phyloP scores from a whole-genome alignment of 495 filamentous ascomycete species.

The Trichoderma asperelloides region DNA sequence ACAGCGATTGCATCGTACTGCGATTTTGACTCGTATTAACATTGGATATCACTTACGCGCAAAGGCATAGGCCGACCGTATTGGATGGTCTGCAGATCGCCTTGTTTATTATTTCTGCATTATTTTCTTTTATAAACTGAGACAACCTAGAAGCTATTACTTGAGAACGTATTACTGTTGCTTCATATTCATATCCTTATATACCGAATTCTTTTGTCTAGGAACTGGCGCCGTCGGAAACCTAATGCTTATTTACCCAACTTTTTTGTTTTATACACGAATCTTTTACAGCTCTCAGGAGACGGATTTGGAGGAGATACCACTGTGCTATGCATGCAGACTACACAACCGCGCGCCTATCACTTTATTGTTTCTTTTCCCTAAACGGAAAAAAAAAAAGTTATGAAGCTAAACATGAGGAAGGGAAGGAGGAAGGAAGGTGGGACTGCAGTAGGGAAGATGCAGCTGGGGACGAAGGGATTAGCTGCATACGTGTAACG shows the following conservation, averaged over 20 bases:
- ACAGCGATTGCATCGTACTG: slow-evolving; percentile 4
- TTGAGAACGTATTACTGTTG: not conserved
- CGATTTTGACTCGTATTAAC: slow-evolving; percentile 18
- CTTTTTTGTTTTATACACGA: slow-evolving; percentile 11
- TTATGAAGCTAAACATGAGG: not conserved
- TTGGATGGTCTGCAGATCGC: slow-evolving; percentile 5
- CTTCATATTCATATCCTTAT: slow-evolving; percentile 4
- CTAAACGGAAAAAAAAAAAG: not conserved
- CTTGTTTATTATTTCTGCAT: slow-evolving; percentile 14
- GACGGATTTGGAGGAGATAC: slow-evolving; percentile 28
- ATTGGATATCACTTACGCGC: slow-evolving; percentile 15
- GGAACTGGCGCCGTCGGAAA: not conserved
- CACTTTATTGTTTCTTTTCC: not conserved
- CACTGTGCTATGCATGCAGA: slow-evolving; percentile 20
- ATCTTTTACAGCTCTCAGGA: not conserved
- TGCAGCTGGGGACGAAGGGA: not conserved
- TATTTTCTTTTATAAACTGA: slow-evolving; percentile 13
- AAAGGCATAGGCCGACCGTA: not conserved
- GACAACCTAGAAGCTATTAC: not conserved
- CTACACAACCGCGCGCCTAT: slow-evolving; percentile 7
- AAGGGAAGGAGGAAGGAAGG: not conserved
- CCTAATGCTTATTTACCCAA: not conserved
- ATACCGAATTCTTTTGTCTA: not conserved
- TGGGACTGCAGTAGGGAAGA: not conserved
- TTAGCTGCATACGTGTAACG: not conserved